Evolutionary conservation across 805 yeast genomes (phyloP).

Genomic region (Teunomyces tritomae): DNA sequence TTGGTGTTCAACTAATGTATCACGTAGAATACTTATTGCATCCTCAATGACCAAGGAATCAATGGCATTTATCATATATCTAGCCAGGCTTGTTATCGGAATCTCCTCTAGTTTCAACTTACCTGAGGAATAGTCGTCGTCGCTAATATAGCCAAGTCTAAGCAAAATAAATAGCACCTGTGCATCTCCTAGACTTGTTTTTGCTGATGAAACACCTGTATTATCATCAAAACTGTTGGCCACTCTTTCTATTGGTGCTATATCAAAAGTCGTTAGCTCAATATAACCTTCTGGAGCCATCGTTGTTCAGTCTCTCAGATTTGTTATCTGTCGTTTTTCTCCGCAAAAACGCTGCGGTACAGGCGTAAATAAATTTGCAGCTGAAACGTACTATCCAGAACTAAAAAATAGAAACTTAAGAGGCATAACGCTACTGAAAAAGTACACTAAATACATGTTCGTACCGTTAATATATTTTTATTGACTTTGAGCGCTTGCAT

Average conservation of each 20-base stretch:
- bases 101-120: background rate
- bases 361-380: background rate
- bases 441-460: too few relatives aligned
- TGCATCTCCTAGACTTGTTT: background rate
- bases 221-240: too few relatives aligned
- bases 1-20: conserved; percentile 32
- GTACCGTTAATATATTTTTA: too few relatives aligned
- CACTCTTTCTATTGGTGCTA: background rate
- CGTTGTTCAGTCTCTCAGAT: background rate
- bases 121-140: conserved; percentile 7
- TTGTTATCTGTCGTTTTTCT: background rate
- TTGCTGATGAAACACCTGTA: background rate
- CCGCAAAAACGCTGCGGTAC: background rate
- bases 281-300: conserved; percentile 2
- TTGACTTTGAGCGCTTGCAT: too few relatives aligned
- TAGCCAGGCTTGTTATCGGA: conserved; percentile 6
- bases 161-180: conserved; percentile 7
- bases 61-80: conserved; percentile 32
- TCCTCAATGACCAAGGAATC: conserved; percentile 17
- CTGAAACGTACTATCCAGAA: background rate
- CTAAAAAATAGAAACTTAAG: too few relatives aligned
- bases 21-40: conserved; percentile 32
- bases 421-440: background rate
- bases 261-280: conserved; percentile 4
- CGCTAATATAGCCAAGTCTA: conserved; percentile 10